Base-by-base conservation (phyloP, 257 asterid genomes). In the Primulina eburnea region DNA sequence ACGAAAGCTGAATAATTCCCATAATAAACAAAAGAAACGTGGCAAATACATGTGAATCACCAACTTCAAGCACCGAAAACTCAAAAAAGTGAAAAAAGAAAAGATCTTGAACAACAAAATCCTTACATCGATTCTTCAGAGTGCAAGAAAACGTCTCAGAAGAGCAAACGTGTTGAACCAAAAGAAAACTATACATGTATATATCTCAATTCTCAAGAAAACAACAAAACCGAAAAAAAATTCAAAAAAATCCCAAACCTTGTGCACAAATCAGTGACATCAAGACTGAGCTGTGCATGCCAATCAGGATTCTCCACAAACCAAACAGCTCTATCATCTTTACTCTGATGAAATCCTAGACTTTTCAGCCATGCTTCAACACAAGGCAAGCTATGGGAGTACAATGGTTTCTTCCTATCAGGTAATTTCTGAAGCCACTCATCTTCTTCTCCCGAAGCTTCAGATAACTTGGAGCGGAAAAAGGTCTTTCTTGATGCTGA, bases 381-480 rank as follows among this genome's bases (percentile, higher is more conserved):
- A 76, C 96, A 89, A 7, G 97, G 97, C 83, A 94, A 82, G 75
- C 99, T 94, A 81, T 91, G 99, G 60, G 97, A 83, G 64, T 94
- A 94, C 64, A 94, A 69, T 14, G 97, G 82, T 77, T 89, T 94
- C 82, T 83, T 84, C 75, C 86, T 94, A 8, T 94, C 99, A 7
- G 99, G 99, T 35, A 94, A 68, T 77, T 81, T 91, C 79, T 91
- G 88, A 66, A 91, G 62, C 97, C 99, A 94, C 73, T 89, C 96
- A 20, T 89, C 98, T 59, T 79, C 87, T n/a, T 71, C 75, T 29
- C 68, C 84, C 91, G 71, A 17, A 83, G 73, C 87, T 12, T 75
- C 75, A 7, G 92, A 84, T 12, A 89, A 76, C 29, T 83, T 88
- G 33, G 80, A 66, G 33, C 52, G 81, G 38, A 77, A 72, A 43